Evolutionary conservation across 768 basidiomycete species (phyloP), one percentile per base, ranked within the genome.

Genomic region (Rhodotorula taiwanensis): DNA sequence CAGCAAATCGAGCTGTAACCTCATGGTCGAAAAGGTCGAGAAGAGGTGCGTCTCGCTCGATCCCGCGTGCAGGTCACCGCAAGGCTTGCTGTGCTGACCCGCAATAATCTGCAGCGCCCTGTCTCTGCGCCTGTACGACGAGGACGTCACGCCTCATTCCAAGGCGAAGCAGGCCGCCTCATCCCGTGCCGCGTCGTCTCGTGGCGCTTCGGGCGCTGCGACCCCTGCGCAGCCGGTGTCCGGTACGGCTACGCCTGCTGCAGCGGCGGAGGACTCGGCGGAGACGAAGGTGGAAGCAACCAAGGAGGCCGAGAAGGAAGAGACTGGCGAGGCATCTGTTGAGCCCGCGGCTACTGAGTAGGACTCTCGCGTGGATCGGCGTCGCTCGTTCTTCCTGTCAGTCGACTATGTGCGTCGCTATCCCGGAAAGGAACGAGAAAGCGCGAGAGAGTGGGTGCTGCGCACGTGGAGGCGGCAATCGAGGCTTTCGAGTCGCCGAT

Each of bases 11-110:
- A 94, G 91, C 0, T 74, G 94, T 55, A 84, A 86, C 1, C 79
- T 98, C 61, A 91, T 98, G 90, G 84, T 95, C 57, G 92, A 98
- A 77, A 99, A 98, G 76, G 88, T 88, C 73, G 89, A 91, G 30
- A 98, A 98, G 77, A 89, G 87, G 93, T 90, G 48, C 16, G 79
- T 74, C 36, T 39, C 15, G 23, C 21, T 18, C 21, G 25, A 7
- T 15, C n/a, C 34, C n/a, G 25, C 28, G 27, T 6, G 15, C 28
- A 21, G 21, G 18, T 5, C 34, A 1, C 16, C 39, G 62, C 42
- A 55, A 44, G 52, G 54, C 57, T 50, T 44, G n/a, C n/a, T n/a
- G n/a, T n/a, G n/a, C 41, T 52, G 33, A 45, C 16, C 42, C n/a
- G 9, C 45, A 53, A 39, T 28, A 52, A 18, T 20, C 14, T 55